Base-by-base conservation (phyloP, 1,284 basidiomycete genomes). In the Rhodotorula sp. region DNA sequence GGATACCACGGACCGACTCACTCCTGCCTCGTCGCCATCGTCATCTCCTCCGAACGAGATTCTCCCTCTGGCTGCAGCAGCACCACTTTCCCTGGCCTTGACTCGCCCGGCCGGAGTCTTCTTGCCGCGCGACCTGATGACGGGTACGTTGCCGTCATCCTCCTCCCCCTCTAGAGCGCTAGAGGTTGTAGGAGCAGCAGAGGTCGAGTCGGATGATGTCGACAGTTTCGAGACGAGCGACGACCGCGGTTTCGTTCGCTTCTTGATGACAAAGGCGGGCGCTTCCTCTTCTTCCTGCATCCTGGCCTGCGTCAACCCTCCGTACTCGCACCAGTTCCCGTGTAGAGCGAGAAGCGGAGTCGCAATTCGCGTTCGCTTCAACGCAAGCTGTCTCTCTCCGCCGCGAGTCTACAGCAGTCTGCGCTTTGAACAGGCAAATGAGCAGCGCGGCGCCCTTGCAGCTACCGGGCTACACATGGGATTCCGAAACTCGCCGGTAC, bases 391-490 rank as follows among this genome's bases (percentile, higher is more conserved):
- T 43, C 10, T 43, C 39, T 43, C 39, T 43, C 39, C 39, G 34
- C 34, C 34, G 6, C 34, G 34, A 34, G 8, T 34, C 34, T 6
- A 34, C 34, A 34, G 34, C 6, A 34, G 34, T 8, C 34, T 34
- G 34, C 34, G 34, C 29, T 29, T 29, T 29, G 8, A 34, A 43
- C 39, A 14, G 39, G 39, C 1, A 12, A 43, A 43, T 43, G 39
- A 43, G 12, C 39, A 43, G 39, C 10, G 39, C 39, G 39, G 31
- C 75, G 18, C 69, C 69, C 10, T 47, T 76, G 15, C 16, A 23
- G 7, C 51, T 76, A 10, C 73, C 75, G 15, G 75, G 75, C 15
- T 76, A 75, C 54, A 43, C 48, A 4, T 76, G 58, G 51, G 71
- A 76, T 56, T 62, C 46, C 0, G 18, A 3, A 3, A 48, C 58